Conservation (phyloP, 2,329 filamentous ascomycete species). For the Drechslerella coelobrocha region DNA sequence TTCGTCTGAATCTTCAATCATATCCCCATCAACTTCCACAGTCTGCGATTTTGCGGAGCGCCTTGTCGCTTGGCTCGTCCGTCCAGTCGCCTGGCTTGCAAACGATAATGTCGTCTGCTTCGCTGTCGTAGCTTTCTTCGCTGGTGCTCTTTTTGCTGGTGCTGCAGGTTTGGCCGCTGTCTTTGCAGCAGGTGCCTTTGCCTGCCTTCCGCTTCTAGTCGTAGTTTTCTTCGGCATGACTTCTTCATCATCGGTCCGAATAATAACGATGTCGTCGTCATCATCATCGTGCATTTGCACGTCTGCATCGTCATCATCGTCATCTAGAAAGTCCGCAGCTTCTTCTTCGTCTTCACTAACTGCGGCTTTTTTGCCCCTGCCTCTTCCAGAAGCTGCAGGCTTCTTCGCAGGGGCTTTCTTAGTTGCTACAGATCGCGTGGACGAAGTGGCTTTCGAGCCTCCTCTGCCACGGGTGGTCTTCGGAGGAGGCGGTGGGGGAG, state of each 20-base stretch:
- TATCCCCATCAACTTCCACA: conserved; percentile 33
- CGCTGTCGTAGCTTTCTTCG: conserved; percentile 58
- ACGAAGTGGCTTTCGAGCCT: conserved; percentile 54
- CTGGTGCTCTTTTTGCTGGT: conserved; percentile 54
- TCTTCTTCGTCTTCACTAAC: conserved; percentile 59
- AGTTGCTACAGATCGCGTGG: conserved; percentile 56
- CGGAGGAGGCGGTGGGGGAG: conserved; percentile 58
- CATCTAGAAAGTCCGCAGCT: conserved; percentile 58
- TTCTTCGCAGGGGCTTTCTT: conserved; percentile 58
- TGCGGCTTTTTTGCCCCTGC: conserved; percentile 58
- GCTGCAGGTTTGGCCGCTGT: conserved; percentile 55
- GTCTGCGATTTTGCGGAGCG: conserved; percentile 23
- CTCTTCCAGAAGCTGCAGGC: conserved; percentile 52
- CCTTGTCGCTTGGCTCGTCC: conserved; percentile 16
- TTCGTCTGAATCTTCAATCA: conserved; percentile 49
- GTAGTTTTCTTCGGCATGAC: conserved; percentile 54
- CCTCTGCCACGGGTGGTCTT: conserved; percentile 42
- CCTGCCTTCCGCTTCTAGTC: conserved; percentile 47
- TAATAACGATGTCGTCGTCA: conserved; percentile 63
- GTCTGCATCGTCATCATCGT: conserved; percentile 59
- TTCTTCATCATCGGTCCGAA: conserved; percentile 65
- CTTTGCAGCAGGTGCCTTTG: conserved; percentile 57
- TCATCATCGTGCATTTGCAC: conserved; percentile 56
- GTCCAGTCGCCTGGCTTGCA: conserved; percentile 3
- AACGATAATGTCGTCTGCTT: conserved; percentile 44